Evolutionary conservation across 176 grass and related monocot genomes (phyloP), one percentile per base, ranked within the genome.

Genomic region (Oryza punctata): DNA sequence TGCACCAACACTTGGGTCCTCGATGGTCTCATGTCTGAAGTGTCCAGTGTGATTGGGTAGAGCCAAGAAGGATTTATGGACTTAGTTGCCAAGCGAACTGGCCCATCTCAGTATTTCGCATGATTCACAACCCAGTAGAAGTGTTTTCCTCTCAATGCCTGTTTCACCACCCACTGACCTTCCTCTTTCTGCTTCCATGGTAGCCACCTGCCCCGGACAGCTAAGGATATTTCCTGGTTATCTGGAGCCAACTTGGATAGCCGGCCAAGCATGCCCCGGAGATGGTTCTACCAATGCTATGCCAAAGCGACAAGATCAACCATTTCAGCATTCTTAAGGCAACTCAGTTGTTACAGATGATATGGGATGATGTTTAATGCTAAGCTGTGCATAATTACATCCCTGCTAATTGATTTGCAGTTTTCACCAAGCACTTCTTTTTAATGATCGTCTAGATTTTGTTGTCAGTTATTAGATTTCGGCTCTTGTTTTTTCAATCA

Each of bases 301-400:
- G 73, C 67, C 19, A 59, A 45, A 82, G 77, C 16, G 23, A 69
- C 11, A 76, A 24, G 25, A 47, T 59, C 19, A 76, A 16, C 45
- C n/a, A 50, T 76, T 52, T 25, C 7, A 14, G 16, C 8, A 9
- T 68, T 68, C 16, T 21, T 67, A 67, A 40, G 47, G 71, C 6
- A 76, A 72, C 25, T 14, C 23, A 69, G 27, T 87, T 83, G 15
- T 67, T 33, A 68, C 72, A 37, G 60, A 68, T 82, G 68, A 44
- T 66, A 82, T 41, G 23, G 24, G 33, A 73, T 86, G 69, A 68
- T 82, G 44, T 57, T 82, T 73, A 81, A 44, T 75, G 26, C 63
- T 57, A 54, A 33, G 12, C 47, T 74, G 19, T 12, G 19, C 32
- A 68, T 69, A 76, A 77, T 81, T 44, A 35, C 8, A 69, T 26